Conservation (phyloP, 140 eudicot species). For the Senecio squalidus region DNA sequence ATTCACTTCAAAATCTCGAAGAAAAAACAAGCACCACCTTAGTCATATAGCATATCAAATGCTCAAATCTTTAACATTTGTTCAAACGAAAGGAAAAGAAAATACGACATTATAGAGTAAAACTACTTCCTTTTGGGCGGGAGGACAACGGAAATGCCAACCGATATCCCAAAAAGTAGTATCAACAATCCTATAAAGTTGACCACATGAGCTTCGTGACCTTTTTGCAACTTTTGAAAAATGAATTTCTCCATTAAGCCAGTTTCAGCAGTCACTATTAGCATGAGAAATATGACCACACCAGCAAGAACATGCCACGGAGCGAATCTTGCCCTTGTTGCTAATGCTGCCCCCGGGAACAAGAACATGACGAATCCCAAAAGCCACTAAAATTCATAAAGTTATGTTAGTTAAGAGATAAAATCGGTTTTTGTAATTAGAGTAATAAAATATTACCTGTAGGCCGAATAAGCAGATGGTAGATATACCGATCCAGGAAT, state of each 20-base stretch:
- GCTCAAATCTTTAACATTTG: background rate
- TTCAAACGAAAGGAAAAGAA: background rate
- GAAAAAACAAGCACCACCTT: too few species aligned
- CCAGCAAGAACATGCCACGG: constrained; percentile 71
- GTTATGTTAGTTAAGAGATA: constrained; percentile 15
- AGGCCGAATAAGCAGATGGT: too few species aligned
- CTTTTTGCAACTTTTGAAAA: constrained; percentile 26
- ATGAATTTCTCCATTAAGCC: constrained; percentile 56
- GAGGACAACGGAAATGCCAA: constrained; percentile 36
- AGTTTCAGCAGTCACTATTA: constrained; percentile 42
- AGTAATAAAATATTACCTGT: constrained; percentile 48
- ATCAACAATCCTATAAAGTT: constrained; percentile 66
- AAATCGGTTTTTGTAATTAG: too few species aligned
- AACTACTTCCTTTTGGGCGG: constrained; percentile 19
- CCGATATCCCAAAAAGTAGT: constrained; percentile 54
- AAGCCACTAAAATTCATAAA: constrained; percentile 40
- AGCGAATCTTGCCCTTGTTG: constrained; percentile 45
- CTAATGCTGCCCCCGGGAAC: constrained; percentile 40
- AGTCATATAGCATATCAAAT: background rate
- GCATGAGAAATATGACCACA: constrained; percentile 45
- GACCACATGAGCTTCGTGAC: constrained; percentile 63
- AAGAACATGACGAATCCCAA: constrained; percentile 38
- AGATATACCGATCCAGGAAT: too few species aligned
- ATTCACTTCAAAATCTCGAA: too few species aligned
- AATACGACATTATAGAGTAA: background rate